Percentiles rank a stretch among this genome's conserved stretches.
Evolutionary conservation across 441 rosid genomes (phyloP).

Genomic region (Populus hybrid): DNA sequence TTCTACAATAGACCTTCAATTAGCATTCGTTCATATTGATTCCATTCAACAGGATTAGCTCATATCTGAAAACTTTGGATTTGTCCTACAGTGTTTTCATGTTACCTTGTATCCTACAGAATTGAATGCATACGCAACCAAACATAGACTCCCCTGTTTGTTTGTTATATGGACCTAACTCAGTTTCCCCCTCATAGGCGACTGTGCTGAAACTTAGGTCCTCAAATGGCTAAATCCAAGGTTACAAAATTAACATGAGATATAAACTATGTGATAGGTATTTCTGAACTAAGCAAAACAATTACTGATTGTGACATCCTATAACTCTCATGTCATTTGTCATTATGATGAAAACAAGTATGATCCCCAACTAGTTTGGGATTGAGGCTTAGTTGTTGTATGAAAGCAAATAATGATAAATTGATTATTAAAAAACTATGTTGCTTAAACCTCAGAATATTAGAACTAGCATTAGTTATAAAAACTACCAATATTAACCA

Average conservation of each 20-base stretch:
- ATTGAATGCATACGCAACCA: neutral
- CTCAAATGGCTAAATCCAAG: neutral
- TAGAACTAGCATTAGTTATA: neutral
- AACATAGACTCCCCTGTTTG: neutral
- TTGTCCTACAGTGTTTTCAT: neutral
- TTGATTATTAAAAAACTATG: neutral
- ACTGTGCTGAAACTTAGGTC: conserved; percentile 2
- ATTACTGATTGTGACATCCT: neutral
- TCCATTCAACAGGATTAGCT: neutral
- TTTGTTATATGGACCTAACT: neutral
- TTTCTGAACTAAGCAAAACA: neutral
- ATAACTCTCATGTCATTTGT: neutral
- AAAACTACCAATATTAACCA: neutral
- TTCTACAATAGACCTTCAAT: neutral
- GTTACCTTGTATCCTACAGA: neutral
- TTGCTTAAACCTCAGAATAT: neutral
- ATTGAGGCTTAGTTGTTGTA: neutral
- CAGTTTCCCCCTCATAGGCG: neutral
- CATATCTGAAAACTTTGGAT: neutral
- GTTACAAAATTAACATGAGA: neutral
- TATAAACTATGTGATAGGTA: neutral
- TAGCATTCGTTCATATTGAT: neutral
- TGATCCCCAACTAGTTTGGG: neutral
- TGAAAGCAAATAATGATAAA: neutral
- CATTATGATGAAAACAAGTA: neutral